Conservation (phyloP, 371 early-diverging fungal species). For the Capillidium rhysosporum region DNA sequence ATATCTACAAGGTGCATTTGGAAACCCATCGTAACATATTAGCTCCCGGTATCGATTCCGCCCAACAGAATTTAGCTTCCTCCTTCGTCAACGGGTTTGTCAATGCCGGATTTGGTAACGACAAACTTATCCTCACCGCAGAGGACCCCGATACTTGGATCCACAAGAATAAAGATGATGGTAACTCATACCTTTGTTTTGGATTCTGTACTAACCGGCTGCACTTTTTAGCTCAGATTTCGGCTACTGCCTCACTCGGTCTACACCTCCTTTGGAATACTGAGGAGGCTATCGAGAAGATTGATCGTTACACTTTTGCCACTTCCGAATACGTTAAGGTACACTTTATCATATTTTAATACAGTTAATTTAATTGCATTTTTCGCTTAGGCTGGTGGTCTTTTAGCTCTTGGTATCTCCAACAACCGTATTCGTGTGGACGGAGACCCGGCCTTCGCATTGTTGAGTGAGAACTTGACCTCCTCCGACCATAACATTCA, state of each 20-base stretch:
- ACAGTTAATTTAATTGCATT: neutral
- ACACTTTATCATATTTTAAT: slow-evolving; percentile 5
- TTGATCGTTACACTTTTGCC: slow-evolving; percentile 86
- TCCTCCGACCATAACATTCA: slow-evolving; percentile 22
- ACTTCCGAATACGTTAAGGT: slow-evolving; percentile 72
- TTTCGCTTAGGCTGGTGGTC: slow-evolving; percentile 61
- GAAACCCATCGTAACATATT: slow-evolving; percentile 34
- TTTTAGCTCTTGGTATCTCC: slow-evolving; percentile 84
- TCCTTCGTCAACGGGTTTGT: slow-evolving; percentile 97
- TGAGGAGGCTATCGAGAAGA: slow-evolving; percentile 66
- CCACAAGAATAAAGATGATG: slow-evolving; percentile 92
- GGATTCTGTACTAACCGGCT: neutral
- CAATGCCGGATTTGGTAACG: slow-evolving; percentile 87
- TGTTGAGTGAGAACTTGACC: slow-evolving; percentile 68
- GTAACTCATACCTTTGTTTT: slow-evolving; percentile 11
- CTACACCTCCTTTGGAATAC: slow-evolving; percentile 85
- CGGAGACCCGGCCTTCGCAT: slow-evolving; percentile 81
- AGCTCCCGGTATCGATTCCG: slow-evolving; percentile 59
- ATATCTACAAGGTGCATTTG: slow-evolving; percentile 91
- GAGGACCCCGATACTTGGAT: slow-evolving; percentile 74
- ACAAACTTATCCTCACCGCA: slow-evolving; percentile 69
- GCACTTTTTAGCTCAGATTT: slow-evolving; percentile 44
- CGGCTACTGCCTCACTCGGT: slow-evolving; percentile 89
- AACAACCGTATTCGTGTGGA: slow-evolving; percentile 78
- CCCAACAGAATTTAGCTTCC: slow-evolving; percentile 84